Conservation (phyloP, 805 yeast genomes). For the Starmerella bombicola region DNA sequence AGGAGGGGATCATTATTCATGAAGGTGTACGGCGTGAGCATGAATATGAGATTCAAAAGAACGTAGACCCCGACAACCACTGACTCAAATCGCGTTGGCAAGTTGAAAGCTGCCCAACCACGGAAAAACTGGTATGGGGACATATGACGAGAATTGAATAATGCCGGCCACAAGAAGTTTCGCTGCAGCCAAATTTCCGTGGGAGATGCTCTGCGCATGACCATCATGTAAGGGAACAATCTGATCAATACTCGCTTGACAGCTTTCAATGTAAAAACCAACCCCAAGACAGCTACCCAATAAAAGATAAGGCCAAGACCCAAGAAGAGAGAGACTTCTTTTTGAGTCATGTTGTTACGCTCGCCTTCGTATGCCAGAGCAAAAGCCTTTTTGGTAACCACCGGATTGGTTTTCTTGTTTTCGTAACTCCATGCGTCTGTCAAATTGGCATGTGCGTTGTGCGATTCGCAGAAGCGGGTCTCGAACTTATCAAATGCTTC, state of each 20-base stretch:
- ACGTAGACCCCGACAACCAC: slow-evolving; percentile 34
- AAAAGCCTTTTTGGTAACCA: slow-evolving; percentile 13
- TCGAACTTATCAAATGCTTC: slow-evolving; percentile 27
- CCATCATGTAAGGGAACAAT: slow-evolving; percentile 19
- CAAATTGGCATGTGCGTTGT: slow-evolving; percentile 10
- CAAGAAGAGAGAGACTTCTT: slow-evolving; percentile 25
- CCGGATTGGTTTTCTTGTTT: slow-evolving; percentile 3
- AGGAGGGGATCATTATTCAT: slow-evolving; percentile 31
- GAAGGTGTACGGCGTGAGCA: slow-evolving; percentile 26
- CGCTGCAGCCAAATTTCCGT: slow-evolving; percentile 20
- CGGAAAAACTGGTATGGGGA: slow-evolving; percentile 16
- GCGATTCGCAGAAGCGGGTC: slow-evolving; percentile 21
- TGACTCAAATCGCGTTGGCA: slow-evolving; percentile 45
- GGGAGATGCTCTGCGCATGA: slow-evolving; percentile 21
- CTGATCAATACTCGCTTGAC: slow-evolving; percentile 4
- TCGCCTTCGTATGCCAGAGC: slow-evolving; percentile 19
- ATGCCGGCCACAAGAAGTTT: slow-evolving; percentile 31
- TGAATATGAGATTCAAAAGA: slow-evolving; percentile 27
- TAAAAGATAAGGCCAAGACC: slow-evolving; percentile 26
- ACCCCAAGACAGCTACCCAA: slow-evolving; percentile 24
- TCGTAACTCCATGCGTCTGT: slow-evolving; percentile 15
- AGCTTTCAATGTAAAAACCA: slow-evolving; percentile 4
- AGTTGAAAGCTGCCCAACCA: slow-evolving; percentile 22
- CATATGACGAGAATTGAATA: slow-evolving; percentile 28
- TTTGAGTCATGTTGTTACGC: slow-evolving; percentile 21